Evolutionary conservation across 2,329 filamentous ascomycete species (phyloP), one percentile per base, ranked within the genome.

Genomic region (Setomelanomma holmii): DNA sequence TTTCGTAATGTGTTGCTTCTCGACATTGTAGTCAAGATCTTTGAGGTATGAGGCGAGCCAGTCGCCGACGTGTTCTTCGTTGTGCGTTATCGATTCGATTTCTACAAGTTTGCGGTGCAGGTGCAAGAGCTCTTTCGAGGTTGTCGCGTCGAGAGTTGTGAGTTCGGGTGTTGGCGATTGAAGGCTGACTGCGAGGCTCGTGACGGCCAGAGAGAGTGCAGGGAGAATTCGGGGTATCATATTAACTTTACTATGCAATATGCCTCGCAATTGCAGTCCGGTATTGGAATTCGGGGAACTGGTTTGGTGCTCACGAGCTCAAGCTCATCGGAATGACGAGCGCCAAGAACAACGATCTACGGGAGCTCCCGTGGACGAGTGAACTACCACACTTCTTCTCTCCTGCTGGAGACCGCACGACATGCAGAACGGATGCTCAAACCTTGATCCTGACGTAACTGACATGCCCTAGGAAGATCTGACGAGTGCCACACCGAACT

Each of bases 41-140:
- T 80, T 72, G 5, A 96, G 84, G 66, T 90, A 91, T 1, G 82
- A 76, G 30, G 84, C 79, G 4, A 96, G 81, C 75, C 88, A 91
- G 41, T 82, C 70, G 38, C 88, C 90, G 6, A 92, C 86, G 0
- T 81, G 76, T 36, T 84, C 77, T 72, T 96, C 92, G 56, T 87
- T 81, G 40, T 84, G 84, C 3, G 84, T 86, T 56, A 91, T 83
- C 0, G 91, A 96, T 43, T 88, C 82, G 39, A 88, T 88, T 51
- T 88, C 80, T 23, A 93, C 82, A n/a, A 96, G 84, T 14, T 85
- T 82, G 46, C 87, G 85, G 76, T 96, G 92, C 11, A 96, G 82
- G 16, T 82, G 81, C 38, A 96, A 81, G 1, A 96, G 82, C 54
- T 80, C 76, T 50, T 72, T 60, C 0, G 68, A 70, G 1, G 55